A percentile compares a stretch with the other conserved stretches of the same genome.
Evolutionary conservation across 768 basidiomycete species (phyloP).

Genomic region (Russula emetica): DNA sequence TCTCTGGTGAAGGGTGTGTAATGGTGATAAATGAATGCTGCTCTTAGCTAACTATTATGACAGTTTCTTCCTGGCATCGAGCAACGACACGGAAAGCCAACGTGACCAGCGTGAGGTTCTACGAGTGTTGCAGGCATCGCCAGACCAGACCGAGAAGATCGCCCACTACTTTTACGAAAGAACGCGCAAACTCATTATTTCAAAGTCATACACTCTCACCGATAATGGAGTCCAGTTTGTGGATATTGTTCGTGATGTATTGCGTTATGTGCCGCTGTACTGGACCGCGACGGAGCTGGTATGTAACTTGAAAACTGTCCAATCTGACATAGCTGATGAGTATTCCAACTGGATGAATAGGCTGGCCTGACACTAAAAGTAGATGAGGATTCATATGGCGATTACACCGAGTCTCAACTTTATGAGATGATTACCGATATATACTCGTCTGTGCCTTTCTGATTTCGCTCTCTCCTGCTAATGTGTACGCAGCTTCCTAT

Average conservation of each 20-base stretch:
- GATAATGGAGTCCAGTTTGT: conserved; percentile 51
- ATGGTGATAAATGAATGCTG: neutral
- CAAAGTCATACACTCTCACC: conserved; percentile 52
- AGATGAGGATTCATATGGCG: conserved; percentile 48
- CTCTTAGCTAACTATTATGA: neutral
- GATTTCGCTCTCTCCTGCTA: neutral
- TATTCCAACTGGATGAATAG: conserved; percentile 35
- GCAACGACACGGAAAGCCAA: conserved; percentile 37
- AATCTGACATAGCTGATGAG: neutral
- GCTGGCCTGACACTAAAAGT: conserved; percentile 70
- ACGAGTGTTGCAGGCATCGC: conserved; percentile 43
- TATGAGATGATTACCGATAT: conserved; percentile 64
- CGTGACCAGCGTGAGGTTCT: conserved; percentile 49
- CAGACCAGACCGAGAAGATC: conserved; percentile 48
- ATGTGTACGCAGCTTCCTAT: conserved; percentile 54
- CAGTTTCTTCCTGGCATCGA: conserved; percentile 63
- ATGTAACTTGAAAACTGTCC: conserved; percentile 29
- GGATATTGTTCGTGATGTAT: conserved; percentile 65
- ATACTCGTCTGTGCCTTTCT: conserved; percentile 50
- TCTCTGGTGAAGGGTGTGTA: conserved; percentile 56
- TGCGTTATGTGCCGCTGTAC: conserved; percentile 58
- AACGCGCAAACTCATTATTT: conserved; percentile 53
- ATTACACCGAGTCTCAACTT: conserved; percentile 58
- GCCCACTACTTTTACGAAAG: conserved; percentile 62
- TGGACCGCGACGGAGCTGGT: conserved; percentile 73